These are phyloP conservation scores for Phytophthora sp. DNA, from an alignment of 352 stramenopile species.

Conservation along the genomic window DNA sequence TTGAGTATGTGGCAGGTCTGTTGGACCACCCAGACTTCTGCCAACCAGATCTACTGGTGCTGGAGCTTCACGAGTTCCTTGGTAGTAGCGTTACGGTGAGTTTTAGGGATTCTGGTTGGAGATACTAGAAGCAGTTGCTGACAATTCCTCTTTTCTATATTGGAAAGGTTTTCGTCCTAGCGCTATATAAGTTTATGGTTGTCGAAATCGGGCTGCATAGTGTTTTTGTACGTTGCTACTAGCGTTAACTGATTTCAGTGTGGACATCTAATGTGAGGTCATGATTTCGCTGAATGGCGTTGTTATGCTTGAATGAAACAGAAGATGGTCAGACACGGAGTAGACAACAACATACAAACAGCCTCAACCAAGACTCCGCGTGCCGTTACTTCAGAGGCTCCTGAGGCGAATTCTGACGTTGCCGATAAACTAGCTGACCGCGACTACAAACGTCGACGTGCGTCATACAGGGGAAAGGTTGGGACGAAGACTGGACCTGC, in stretches of 20 bases:
- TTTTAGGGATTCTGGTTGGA: not conserved
- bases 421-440: not conserved
- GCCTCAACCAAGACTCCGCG: not conserved
- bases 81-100: conserved; percentile 42
- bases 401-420: not conserved
- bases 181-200: conserved; percentile 78
- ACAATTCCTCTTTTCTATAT: not conserved
- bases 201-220: conserved; percentile 60
- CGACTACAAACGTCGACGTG: conserved; percentile 62
- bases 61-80: conserved; percentile 80
- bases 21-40: conserved; percentile 77
- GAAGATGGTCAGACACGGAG: conserved; percentile 6
- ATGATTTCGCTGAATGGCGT: no score
- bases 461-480: conserved; percentile 58
- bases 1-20: conserved; percentile 69
- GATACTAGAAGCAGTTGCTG: no score
- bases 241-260: not conserved
- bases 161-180: conserved; percentile 62
- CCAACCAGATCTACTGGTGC: conserved; percentile 63
- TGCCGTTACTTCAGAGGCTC: not conserved
- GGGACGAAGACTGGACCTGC: conserved; percentile 44
- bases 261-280: no score
- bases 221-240: conserved; percentile 47
- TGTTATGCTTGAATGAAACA: conserved; percentile 1
- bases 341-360: conserved; percentile 8